Evolutionary conservation across 345 rosid genomes (phyloP), one percentile per base, ranked within the genome.

Genomic region (Balakata baccata): DNA sequence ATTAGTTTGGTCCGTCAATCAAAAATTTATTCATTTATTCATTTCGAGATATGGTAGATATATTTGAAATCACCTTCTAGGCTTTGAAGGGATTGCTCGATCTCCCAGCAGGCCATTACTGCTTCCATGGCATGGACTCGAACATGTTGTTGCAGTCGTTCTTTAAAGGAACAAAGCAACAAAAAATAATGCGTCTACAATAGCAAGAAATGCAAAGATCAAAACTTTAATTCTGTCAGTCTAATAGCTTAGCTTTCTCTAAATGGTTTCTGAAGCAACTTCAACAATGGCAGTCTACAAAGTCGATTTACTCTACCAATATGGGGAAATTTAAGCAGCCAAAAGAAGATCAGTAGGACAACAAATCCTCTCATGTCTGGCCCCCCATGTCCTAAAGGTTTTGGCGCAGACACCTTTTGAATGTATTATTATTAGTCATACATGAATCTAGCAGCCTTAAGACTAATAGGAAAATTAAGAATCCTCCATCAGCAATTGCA

Each of bases 51-150:
- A 1, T 29, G 34, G 20, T 25, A 58, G 22, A 58, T 11, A 58
- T 7, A 41, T 2, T 25, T 29, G 56, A 22, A 6, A 52, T 69
- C 51, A 91, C 98, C 98, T 73, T 98, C 93, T 82, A 95, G 85
- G 86, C 99, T 90, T 78, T 96, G 99, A 47, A 96, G 84, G 66
- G 96, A 90, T 81, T 96, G 98, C 85, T 96, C 98, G 59, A 96
- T 89, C 82, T 93, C 98, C 99, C 99, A 95, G 81, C 99, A 95
- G 58, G 99, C 98, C 98, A 95, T 93, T 41, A 93, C 99, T 12
- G 99, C 99, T 84, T 95, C 99, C 99, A 95, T 95, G 6, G 98
- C 98, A 81, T 95, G 99, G 73, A 95, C 98, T 64, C 99, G 90
- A 13, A 95, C 99, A 59, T 95, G 99, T 75, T 95, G 97, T 79